These are phyloP conservation scores for Erodium moschatum DNA, from an alignment of 441 rosid genomes.

Conservation along the genomic window DNA sequence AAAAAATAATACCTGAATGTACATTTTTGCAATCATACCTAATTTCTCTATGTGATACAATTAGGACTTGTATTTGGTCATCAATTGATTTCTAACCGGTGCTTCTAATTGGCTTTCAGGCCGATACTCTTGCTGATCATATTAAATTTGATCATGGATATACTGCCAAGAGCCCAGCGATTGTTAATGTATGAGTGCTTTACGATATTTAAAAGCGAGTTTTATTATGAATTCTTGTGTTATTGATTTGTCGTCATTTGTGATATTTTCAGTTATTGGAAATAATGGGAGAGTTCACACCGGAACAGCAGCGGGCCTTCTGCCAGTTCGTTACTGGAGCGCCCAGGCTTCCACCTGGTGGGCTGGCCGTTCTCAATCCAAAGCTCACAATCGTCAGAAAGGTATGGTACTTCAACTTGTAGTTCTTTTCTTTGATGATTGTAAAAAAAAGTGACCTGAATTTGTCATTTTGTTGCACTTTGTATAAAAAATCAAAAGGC, in stretches of 20 bases:
- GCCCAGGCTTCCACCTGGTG: slow-evolving; percentile 96
- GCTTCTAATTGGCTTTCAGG: slow-evolving; percentile 32
- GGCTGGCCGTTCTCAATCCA: slow-evolving; percentile 89
- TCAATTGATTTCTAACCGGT: slow-evolving; percentile 4
- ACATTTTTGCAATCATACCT: no score
- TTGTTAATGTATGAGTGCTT: slow-evolving; percentile 46
- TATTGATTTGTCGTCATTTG: slow-evolving; percentile 13
- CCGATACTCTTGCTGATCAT: slow-evolving; percentile 82
- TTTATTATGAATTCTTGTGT: background rate
- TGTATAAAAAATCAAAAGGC: no score
- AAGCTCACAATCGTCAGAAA: slow-evolving; percentile 95
- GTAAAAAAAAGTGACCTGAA: background rate
- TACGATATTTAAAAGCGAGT: background rate
- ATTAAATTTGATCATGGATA: slow-evolving; percentile 99
- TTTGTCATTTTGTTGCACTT: no score
- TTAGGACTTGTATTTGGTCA: background rate
- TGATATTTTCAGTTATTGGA: slow-evolving; percentile 56
- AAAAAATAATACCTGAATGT: no score
- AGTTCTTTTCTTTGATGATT: no score
- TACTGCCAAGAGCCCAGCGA: slow-evolving; percentile 90
- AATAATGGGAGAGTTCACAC: slow-evolving; percentile 93
- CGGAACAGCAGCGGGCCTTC: slow-evolving; percentile 94
- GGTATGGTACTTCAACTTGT: slow-evolving; percentile 57
- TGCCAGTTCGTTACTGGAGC: slow-evolving; percentile 99
- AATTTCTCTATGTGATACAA: background rate